Evolutionary conservation across 2,329 filamentous ascomycete genomes (phyloP).

Genomic region (Fusarium burgessii): DNA sequence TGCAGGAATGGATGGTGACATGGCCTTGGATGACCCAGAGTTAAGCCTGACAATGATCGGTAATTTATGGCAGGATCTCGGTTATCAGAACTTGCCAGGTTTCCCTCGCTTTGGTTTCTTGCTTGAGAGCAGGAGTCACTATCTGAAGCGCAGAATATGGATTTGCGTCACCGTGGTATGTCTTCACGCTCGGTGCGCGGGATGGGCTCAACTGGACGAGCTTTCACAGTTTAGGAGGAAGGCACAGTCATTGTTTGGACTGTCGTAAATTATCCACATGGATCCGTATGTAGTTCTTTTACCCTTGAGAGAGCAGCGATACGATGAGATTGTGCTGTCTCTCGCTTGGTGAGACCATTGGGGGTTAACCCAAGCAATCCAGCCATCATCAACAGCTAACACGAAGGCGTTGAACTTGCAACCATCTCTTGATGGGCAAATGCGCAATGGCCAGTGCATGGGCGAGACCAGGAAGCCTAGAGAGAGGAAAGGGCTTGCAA

Average conservation of each 20-base stretch:
- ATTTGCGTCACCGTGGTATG: background rate
- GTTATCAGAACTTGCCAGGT: background rate
- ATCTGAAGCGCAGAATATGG: background rate
- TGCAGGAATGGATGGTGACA: background rate
- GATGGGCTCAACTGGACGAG: conserved; percentile 1
- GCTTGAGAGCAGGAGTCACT: background rate
- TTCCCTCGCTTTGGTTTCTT: background rate
- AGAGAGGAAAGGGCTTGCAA: conserved; percentile 42
- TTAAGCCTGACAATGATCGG: background rate
- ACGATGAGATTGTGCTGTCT: conserved; percentile 28
- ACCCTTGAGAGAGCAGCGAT: conserved; percentile 32
- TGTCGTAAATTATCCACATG: conserved; percentile 54
- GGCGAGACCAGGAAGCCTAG: conserved; percentile 12
- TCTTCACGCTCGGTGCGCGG: background rate
- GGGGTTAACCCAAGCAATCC: conserved; percentile 41
- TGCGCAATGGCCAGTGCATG: conserved; percentile 13
- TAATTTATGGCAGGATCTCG: conserved; percentile 14
- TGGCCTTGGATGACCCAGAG: background rate
- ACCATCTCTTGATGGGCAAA: conserved; percentile 15
- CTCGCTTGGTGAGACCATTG: conserved; percentile 38
- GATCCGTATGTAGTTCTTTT: conserved; percentile 53
- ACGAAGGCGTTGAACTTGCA: conserved; percentile 38
- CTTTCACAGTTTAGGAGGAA: conserved; percentile 24
- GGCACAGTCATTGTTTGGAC: conserved; percentile 9
- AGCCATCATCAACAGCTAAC: conserved; percentile 18